These are phyloP conservation scores for Leishmania amazonensis DNA, from an alignment of 208 protist species.

Conservation along the genomic window DNA sequence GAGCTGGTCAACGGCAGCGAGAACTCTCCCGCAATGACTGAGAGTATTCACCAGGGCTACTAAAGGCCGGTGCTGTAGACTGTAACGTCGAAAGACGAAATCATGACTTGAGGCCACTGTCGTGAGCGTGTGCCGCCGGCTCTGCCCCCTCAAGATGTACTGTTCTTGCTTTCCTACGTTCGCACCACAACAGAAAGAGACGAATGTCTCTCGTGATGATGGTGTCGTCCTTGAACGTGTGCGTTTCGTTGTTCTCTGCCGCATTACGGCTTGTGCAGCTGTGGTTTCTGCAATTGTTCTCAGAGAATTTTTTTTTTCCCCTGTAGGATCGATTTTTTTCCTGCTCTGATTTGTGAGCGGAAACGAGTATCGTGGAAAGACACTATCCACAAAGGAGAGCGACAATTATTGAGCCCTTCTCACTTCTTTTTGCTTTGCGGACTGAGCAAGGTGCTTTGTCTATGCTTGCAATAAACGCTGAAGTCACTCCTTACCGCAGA, in stretches of 20 bases:
- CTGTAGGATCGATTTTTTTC: constrained; percentile 3
- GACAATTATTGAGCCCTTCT: not conserved
- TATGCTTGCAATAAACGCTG: not conserved
- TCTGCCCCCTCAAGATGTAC: not conserved
- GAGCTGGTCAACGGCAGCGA: constrained; percentile 72
- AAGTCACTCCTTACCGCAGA: not conserved
- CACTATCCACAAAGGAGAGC: not conserved
- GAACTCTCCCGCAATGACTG: constrained; percentile 59
- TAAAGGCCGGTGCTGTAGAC: constrained; percentile 14
- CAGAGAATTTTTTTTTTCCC: too few relatives aligned
- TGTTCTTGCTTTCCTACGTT: not conserved
- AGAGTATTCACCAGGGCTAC: constrained; percentile 65
- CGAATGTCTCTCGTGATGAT: not conserved
- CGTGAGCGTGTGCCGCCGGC: too few relatives aligned
- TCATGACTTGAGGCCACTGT: too few relatives aligned
- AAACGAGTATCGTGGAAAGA: not conserved
- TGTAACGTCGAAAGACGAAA: too few relatives aligned
- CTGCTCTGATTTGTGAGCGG: not conserved
- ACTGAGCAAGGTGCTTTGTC: not conserved
- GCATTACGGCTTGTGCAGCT: not conserved
- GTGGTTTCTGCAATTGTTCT: not conserved
- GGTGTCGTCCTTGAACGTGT: not conserved
- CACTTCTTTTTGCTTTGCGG: not conserved
- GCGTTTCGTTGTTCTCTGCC: not conserved
- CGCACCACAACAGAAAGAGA: not conserved